phyloP scores from a whole-genome alignment of 1,284 basidiomycete species.

The Veloboletus limbatus region DNA sequence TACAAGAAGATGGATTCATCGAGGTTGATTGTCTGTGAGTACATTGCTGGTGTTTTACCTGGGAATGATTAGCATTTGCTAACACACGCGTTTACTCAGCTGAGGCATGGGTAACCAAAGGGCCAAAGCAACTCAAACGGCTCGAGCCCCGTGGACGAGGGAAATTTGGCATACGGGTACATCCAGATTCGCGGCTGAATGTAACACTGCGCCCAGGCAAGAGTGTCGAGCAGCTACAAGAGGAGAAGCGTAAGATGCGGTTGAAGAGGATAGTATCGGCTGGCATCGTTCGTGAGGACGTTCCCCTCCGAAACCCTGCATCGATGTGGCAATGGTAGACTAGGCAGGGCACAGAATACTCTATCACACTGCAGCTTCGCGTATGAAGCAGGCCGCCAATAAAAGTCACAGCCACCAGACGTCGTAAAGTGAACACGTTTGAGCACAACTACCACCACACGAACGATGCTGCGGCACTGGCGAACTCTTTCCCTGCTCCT shows the following conservation, averaged over 20 bases:
- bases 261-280: slow-evolving; percentile 78
- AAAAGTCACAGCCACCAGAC: slow-evolving; percentile 16
- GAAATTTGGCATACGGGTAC: slow-evolving; percentile 75
- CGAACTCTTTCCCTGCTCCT: slow-evolving; percentile 39
- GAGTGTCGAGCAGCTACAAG: slow-evolving; percentile 69
- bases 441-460: slow-evolving; percentile 16
- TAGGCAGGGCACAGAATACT: slow-evolving; percentile 8
- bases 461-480: slow-evolving; percentile 43
- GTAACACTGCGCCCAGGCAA: slow-evolving; percentile 84
- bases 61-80: slow-evolving; percentile 1
- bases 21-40: slow-evolving; percentile 77
- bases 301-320: slow-evolving; percentile 72
- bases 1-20: slow-evolving; percentile 75
- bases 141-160: slow-evolving; percentile 88
- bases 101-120: slow-evolving; percentile 94
- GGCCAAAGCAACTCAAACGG: slow-evolving; percentile 59
- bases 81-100: slow-evolving; percentile 43
- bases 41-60: background rate
- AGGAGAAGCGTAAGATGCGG: slow-evolving; percentile 62
- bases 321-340: slow-evolving; percentile 82
- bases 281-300: slow-evolving; percentile 74
- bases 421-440: slow-evolving; percentile 18
- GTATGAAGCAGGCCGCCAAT: too few relatives aligned
- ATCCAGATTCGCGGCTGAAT: slow-evolving; percentile 75
- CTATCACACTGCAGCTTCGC: too few relatives aligned